These are phyloP conservation scores for Paramarasmius palmivorus DNA, from an alignment of 1,284 basidiomycete genomes.

Conservation along the genomic window DNA sequence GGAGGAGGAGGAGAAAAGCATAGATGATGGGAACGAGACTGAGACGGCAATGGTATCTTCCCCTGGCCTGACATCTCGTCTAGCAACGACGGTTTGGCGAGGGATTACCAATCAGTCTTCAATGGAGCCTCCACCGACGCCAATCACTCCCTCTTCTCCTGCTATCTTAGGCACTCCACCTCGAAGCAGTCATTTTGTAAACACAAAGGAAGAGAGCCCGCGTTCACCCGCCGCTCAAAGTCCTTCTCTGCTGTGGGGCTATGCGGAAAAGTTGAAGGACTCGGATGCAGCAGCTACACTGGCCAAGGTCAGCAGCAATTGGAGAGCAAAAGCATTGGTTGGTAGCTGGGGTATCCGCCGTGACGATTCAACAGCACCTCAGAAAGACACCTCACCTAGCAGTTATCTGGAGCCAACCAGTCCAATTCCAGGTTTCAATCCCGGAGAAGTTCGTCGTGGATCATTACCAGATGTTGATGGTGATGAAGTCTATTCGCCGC, in stretches of 20 bases:
- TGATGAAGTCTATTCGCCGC: slow-evolving; percentile 48
- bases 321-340: slow-evolving; percentile 60
- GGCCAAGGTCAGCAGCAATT: slow-evolving; percentile 73
- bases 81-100: slow-evolving; percentile 66
- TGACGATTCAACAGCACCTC: not conserved
- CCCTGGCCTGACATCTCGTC: slow-evolving; percentile 51
- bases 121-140: slow-evolving; percentile 62
- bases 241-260: slow-evolving; percentile 44
- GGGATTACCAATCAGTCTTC: slow-evolving; percentile 75
- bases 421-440: not conserved
- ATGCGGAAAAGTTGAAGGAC: slow-evolving; percentile 71
- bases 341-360: slow-evolving; percentile 38
- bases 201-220: slow-evolving; percentile 14
- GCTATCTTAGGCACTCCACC: slow-evolving; percentile 29
- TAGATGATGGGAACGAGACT: slow-evolving; percentile 26
- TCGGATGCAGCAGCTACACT: slow-evolving; percentile 69
- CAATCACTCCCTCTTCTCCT: slow-evolving; percentile 35
- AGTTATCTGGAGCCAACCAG: slow-evolving; percentile 2
- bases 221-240: slow-evolving; percentile 15
- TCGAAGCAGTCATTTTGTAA: slow-evolving; percentile 18
- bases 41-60: slow-evolving; percentile 10
- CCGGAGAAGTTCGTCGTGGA: slow-evolving; percentile 30
- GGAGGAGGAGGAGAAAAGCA: slow-evolving; percentile 44
- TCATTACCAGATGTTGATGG: slow-evolving; percentile 45
- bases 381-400: not conserved